Evolutionary conservation across 345 rosid genomes (phyloP).

Genomic region (Syzygium aromaticum): DNA sequence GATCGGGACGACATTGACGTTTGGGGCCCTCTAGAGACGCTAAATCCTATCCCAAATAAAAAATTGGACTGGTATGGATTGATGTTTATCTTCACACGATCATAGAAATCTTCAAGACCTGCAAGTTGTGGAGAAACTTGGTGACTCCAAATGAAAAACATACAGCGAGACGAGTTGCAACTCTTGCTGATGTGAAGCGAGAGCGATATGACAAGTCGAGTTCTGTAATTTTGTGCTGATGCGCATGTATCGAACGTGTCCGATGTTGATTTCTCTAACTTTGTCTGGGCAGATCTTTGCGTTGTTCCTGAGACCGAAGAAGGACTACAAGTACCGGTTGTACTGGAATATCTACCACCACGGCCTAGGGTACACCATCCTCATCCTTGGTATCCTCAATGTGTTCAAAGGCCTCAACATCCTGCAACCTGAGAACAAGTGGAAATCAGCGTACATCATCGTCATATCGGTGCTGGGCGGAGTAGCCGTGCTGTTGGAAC

Average conservation of each 20-base stretch:
- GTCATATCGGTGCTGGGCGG: slow-evolving; percentile 43
- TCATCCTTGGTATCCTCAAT: slow-evolving; percentile 51
- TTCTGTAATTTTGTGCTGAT: neutral
- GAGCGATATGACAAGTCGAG: neutral
- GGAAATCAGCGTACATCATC: slow-evolving; percentile 43
- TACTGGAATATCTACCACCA: slow-evolving; percentile 90
- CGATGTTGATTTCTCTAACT: neutral
- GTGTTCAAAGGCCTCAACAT: slow-evolving; percentile 68
- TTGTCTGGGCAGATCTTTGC: slow-evolving; percentile 30
- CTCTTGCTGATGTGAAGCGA: neutral
- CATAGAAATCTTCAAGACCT: neutral
- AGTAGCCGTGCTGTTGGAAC: slow-evolving; percentile 51
- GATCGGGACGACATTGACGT: neutral
- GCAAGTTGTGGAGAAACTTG: neutral
- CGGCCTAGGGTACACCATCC: slow-evolving; percentile 50
- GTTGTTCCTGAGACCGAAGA: slow-evolving; percentile 61
- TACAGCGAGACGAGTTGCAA: neutral
- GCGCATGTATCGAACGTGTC: neutral
- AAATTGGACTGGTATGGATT: neutral
- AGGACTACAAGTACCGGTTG: slow-evolving; percentile 68
- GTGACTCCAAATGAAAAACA: neutral
- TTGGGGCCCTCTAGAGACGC: neutral
- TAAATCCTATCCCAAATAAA: neutral
- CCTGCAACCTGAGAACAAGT: slow-evolving; percentile 43
- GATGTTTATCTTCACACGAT: neutral